Evolutionary conservation across 148 eudicot genomes (phyloP).

Genomic region (Camellia sinensis): DNA sequence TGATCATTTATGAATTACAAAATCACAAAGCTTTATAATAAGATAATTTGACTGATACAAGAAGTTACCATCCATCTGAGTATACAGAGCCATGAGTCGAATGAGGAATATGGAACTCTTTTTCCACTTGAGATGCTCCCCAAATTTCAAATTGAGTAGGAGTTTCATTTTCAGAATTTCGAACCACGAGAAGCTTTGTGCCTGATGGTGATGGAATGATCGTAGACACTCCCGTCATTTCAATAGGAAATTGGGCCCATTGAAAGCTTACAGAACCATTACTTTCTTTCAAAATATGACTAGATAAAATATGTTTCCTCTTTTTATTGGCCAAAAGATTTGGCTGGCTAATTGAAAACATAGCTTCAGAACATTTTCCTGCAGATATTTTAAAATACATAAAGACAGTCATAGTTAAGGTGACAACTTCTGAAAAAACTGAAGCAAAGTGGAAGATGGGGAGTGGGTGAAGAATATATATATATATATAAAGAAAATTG

Average conservation of each 20-base stretch:
- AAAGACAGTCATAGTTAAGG: not conserved
- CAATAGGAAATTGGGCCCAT: conserved; percentile 89
- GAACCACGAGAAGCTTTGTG: conserved; percentile 78
- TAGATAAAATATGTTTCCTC: conserved; percentile 56
- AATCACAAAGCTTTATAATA: not conserved
- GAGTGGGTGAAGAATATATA: not conserved
- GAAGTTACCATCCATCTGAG: conserved; percentile 80
- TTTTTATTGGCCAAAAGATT: conserved; percentile 76
- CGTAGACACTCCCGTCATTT: conserved; percentile 61
- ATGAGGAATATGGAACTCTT: conserved; percentile 71
- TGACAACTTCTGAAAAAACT: conserved; percentile 1
- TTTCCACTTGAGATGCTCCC: conserved; percentile 66
- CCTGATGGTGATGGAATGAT: conserved; percentile 93
- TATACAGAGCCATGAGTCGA: conserved; percentile 80
- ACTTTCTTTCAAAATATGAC: conserved; percentile 45
- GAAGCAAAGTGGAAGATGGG: too few species aligned
- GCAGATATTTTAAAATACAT: conserved; percentile 17
- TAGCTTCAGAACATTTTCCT: conserved; percentile 58
- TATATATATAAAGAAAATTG: too few species aligned
- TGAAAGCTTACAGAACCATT: conserved; percentile 42
- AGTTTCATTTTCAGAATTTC: conserved; percentile 71
- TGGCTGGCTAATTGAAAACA: conserved; percentile 73
- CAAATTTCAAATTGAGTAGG: conserved; percentile 84
- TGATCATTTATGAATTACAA: not conserved
- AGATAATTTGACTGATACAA: not conserved